Base-by-base conservation (phyloP, 2,329 filamentous ascomycete species). In the Microsporum ferrugineum region DNA sequence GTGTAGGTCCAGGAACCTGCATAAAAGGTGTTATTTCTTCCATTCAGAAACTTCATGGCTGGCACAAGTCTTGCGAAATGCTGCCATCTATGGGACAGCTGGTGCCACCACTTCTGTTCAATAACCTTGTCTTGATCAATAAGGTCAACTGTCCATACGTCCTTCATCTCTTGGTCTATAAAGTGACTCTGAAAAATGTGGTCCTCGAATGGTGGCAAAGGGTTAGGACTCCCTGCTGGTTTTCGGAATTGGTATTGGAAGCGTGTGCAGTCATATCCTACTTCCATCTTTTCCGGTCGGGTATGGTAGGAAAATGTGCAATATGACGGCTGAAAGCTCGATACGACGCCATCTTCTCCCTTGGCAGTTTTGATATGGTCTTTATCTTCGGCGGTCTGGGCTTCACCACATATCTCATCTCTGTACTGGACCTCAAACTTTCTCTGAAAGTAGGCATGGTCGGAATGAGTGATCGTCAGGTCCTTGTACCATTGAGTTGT, bases 201-300 rank as follows among this genome's bases (percentile, higher is more conserved):
- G 58, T 82, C 77, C 31, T 82, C 79, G 59, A 81, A 79, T 0
- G 78, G 77, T 0, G 62, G 65, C 1, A 72, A 65, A 1, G 65
- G 57, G 12, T 68, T 65, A 0, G 67, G 68, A 12, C 17, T 58
- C 3, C 36, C 56, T 12, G 23, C 23, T 29, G 57, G 68, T 23
- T 71, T 70, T 1, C 83, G 83, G 64, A 90, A 87, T 68, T 89
- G 87, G 51, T 84, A 80, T 70, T 90, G 87, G 72, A 89, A 89
- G 70, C 88, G 88, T 41, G 84, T 86, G 73, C 85, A 88, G 71
- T 90, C 86, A 72, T 89, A 90, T 61, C 82, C 86, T 79, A 77
- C 83, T 69, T 83, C 81, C 39, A 78, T 79, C 70, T 84, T 84
- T 2, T 76, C 78, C 5, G 74, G 74, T 64, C 82, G 80, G 23